Percentiles rank a stretch among this genome's conserved stretches.
phyloP scores from a whole-genome alignment of 2,329 filamentous ascomycete genomes.

The Alternaria arbusti region DNA sequence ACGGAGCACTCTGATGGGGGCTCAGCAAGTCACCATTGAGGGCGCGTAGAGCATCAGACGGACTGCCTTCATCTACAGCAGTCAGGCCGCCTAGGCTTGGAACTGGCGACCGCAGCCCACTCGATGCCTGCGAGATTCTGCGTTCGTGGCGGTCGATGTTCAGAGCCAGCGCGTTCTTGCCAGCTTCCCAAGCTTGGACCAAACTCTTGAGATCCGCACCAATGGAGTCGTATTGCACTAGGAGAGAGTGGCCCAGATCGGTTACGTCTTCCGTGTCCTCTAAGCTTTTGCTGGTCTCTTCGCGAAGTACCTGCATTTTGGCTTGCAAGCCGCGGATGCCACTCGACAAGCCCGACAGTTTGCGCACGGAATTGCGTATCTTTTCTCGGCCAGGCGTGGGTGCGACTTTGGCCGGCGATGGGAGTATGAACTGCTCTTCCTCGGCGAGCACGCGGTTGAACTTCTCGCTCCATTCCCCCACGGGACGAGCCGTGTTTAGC shows the following conservation, averaged over 20 bases:
- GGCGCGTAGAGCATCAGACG: conserved; percentile 75
- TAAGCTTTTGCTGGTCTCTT: conserved; percentile 82
- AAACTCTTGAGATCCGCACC: conserved; percentile 77
- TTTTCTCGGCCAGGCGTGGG: conserved; percentile 78
- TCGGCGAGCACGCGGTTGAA: conserved; percentile 75
- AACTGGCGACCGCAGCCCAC: conserved; percentile 56
- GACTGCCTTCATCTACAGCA: conserved; percentile 59
- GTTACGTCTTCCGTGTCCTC: conserved; percentile 72
- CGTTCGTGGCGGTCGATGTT: conserved; percentile 82
- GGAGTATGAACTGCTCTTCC: conserved; percentile 68
- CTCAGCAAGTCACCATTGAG: conserved; percentile 73
- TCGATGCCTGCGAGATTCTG: conserved; percentile 58
- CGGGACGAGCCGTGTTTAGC: conserved; percentile 66
- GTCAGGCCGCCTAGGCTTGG: conserved; percentile 69
- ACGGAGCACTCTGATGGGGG: conserved; percentile 46
- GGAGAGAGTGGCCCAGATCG: conserved; percentile 78
- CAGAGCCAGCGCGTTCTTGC: conserved; percentile 79
- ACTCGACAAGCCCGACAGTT: conserved; percentile 85
- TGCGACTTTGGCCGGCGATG: conserved; percentile 63
- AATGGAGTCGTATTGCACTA: conserved; percentile 93
- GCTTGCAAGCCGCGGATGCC: conserved; percentile 92
- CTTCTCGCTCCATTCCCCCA: conserved; percentile 67
- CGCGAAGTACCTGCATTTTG: conserved; percentile 88
- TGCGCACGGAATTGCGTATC: conserved; percentile 84
- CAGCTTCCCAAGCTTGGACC: conserved; percentile 61